Evolutionary conservation across 768 basidiomycete genomes (phyloP).

Genomic region (Cystobasidiopsis lactophilus): DNA sequence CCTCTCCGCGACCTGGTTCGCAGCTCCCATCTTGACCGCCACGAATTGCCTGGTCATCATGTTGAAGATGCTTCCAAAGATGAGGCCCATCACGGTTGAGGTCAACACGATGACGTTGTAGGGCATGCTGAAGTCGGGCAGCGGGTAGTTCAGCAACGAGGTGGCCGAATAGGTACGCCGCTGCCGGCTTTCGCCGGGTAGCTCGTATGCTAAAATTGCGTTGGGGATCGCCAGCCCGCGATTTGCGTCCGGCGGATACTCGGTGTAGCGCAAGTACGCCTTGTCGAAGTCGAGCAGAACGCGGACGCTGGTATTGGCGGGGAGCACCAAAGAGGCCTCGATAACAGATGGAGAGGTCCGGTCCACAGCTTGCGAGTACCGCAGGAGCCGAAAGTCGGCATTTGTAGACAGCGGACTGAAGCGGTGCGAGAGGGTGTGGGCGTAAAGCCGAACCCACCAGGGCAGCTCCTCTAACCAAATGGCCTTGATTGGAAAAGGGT

Average conservation of each 20-base stretch:
- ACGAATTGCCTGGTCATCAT: conserved; percentile 58
- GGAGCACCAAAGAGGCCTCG: conserved; percentile 47
- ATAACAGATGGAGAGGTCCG: conserved; percentile 58
- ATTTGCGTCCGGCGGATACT: conserved; percentile 87
- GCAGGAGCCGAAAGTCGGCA: conserved; percentile 23
- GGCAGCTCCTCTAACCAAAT: conserved; percentile 82
- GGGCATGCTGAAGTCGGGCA: conserved; percentile 97
- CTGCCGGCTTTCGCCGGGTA: not conserved
- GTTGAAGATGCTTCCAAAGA: conserved; percentile 86
- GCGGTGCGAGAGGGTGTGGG: conserved; percentile 42
- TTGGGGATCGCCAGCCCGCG: conserved; percentile 87
- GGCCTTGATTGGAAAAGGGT: conserved; percentile 25
- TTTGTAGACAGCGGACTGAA: conserved; percentile 1
- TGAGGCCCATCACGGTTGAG: conserved; percentile 37
- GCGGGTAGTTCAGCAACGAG: conserved; percentile 78
- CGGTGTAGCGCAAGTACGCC: conserved; percentile 74
- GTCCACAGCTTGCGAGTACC: conserved; percentile 44
- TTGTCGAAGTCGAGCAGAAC: conserved; percentile 56
- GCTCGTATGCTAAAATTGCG: conserved; percentile 33
- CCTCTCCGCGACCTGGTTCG: not conserved
- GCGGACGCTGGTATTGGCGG: conserved; percentile 39
- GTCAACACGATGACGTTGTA: conserved; percentile 98
- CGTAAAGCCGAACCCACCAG: conserved; percentile 69
- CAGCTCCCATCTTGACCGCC: conserved; percentile 20
- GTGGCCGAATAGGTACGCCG: conserved; percentile 50